Evolutionary conservation across 2,329 filamentous ascomycete genomes (phyloP).

Genomic region (Conoideocrella luteorostrata): DNA sequence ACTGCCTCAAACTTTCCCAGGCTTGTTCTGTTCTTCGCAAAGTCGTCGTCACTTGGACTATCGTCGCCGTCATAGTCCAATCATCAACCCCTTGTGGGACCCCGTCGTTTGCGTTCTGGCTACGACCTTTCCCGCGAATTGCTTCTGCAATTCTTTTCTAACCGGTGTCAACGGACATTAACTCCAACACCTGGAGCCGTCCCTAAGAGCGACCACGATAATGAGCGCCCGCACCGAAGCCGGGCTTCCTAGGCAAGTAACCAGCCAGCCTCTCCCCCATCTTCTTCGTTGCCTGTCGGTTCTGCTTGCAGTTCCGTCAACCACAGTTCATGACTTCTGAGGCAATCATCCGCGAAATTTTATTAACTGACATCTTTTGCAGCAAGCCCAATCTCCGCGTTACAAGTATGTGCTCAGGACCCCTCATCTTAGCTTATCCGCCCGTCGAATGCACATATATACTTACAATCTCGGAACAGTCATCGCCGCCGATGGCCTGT

Average conservation of each 20-base stretch:
- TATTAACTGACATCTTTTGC: slow-evolving; percentile 23
- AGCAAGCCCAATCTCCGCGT: slow-evolving; percentile 85
- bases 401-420: slow-evolving; percentile 62
- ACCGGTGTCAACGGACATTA: not conserved
- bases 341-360: not conserved
- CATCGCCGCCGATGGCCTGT: slow-evolving; percentile 95
- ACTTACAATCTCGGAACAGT: slow-evolving; percentile 53
- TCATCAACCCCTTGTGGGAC: slow-evolving; percentile 4
- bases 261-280: slow-evolving; percentile 9
- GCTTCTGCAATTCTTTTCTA: slow-evolving; percentile 7
- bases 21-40: slow-evolving; percentile 6
- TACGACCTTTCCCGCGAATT: slow-evolving; percentile 10
- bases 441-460: slow-evolving; percentile 5
- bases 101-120: not conserved
- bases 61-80: slow-evolving; percentile 7
- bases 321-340: not conserved
- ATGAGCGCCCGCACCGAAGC: slow-evolving; percentile 30
- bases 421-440: slow-evolving; percentile 11
- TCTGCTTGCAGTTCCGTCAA: not conserved
- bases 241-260: slow-evolving; percentile 29
- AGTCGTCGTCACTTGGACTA: slow-evolving; percentile 6
- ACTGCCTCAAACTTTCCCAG: slow-evolving; percentile 7
- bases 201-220: slow-evolving; percentile 7
- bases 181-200: not conserved
- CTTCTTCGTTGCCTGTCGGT: not conserved